Conservation (phyloP, 176 grass and related monocot genomes). For the Musa beccarii region DNA sequence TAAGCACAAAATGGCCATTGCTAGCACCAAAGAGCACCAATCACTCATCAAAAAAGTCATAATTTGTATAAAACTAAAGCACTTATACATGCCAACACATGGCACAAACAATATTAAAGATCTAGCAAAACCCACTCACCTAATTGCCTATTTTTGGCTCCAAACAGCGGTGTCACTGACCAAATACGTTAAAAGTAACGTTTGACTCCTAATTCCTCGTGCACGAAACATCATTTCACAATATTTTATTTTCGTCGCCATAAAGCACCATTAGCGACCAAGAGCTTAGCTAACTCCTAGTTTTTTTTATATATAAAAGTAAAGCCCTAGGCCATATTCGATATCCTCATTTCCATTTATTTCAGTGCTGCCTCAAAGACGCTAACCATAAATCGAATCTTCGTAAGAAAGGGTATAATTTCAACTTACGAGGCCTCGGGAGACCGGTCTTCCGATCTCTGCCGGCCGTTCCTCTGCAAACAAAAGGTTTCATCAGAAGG, state of each 20-base stretch:
- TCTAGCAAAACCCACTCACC: background rate
- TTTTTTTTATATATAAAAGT: background rate
- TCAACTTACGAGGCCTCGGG: constrained; percentile 57
- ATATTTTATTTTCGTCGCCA: background rate
- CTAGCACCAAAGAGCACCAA: background rate
- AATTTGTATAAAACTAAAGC: no score
- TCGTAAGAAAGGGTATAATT: background rate
- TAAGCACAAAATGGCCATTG: background rate
- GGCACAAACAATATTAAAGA: background rate
- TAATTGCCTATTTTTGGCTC: background rate
- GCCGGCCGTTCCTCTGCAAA: constrained; percentile 72
- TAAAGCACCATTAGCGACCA: background rate
- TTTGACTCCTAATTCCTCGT: background rate
- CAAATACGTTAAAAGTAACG: background rate
- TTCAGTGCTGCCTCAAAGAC: background rate
- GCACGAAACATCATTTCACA: background rate
- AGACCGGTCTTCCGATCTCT: constrained; percentile 55
- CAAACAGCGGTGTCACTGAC: background rate
- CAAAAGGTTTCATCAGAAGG: constrained; percentile 5
- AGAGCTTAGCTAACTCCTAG: background rate
- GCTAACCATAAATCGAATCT: background rate
- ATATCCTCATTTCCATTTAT: background rate
- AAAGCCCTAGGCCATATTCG: background rate
- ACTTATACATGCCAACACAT: no score
- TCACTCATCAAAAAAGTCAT: background rate